Evolutionary conservation across 352 stramenopile genomes (phyloP).

Genomic region (Saprolegnia parasitica): DNA sequence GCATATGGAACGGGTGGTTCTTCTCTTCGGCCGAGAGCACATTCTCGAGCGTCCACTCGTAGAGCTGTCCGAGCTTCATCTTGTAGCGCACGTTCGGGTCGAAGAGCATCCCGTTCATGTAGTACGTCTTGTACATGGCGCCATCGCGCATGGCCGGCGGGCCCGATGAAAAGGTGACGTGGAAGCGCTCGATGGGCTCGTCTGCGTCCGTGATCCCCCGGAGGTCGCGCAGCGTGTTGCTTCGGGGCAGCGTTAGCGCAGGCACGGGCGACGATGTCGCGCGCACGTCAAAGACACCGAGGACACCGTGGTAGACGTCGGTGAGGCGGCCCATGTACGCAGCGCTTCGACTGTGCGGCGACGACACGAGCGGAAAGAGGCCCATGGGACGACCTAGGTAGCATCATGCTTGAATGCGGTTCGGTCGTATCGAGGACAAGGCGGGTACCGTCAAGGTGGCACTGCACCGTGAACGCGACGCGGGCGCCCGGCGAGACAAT

Average conservation of each 20-base stretch:
- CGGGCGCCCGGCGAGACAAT: slow-evolving; percentile 55
- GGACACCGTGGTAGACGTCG: slow-evolving; percentile 52
- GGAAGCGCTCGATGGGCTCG: not conserved
- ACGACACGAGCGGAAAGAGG: slow-evolving; percentile 53
- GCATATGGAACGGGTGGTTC: slow-evolving; percentile 83
- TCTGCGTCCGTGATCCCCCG: not conserved
- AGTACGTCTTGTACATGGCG: slow-evolving; percentile 68
- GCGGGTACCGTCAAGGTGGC: slow-evolving; percentile 35
- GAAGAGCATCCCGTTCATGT: slow-evolving; percentile 63
- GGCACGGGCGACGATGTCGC: slow-evolving; percentile 36
- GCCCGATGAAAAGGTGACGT: slow-evolving; percentile 25
- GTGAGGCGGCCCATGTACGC: slow-evolving; percentile 50
- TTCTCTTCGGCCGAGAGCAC: slow-evolving; percentile 45
- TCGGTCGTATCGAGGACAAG: too few relatives aligned
- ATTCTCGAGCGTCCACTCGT: slow-evolving; percentile 76
- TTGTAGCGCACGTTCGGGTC: slow-evolving; percentile 42
- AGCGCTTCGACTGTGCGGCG: slow-evolving; percentile 38
- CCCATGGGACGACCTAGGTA: slow-evolving; percentile 30
- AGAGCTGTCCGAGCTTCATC: slow-evolving; percentile 50
- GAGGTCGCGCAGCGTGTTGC: not conserved
- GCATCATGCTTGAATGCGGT: too few relatives aligned
- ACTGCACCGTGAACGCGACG: slow-evolving; percentile 57
- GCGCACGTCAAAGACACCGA: slow-evolving; percentile 58
- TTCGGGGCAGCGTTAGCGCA: slow-evolving; percentile 23
- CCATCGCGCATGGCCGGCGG: slow-evolving; percentile 35